Evolutionary conservation across 2,329 filamentous ascomycete genomes (phyloP).

Genomic region (Harringtonia lauricola): DNA sequence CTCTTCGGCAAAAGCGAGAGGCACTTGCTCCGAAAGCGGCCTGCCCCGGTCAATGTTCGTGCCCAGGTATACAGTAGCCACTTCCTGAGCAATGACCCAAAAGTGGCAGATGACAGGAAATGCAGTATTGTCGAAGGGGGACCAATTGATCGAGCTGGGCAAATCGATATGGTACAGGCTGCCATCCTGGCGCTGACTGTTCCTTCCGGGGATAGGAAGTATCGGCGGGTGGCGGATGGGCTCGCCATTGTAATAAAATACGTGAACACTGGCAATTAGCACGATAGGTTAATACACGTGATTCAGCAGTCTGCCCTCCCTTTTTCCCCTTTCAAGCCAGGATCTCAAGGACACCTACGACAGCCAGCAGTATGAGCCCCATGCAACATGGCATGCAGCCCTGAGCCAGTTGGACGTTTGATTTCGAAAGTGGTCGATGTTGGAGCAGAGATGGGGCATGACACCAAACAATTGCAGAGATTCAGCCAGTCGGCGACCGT

Average conservation of each 20-base stretch:
- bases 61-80: slow-evolving; percentile 5
- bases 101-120: slow-evolving; percentile 4
- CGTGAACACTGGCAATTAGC: not conserved
- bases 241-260: slow-evolving; percentile 6
- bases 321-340: too few relatives aligned
- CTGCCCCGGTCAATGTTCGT: slow-evolving; percentile 1
- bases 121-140: not conserved
- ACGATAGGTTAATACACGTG: too few relatives aligned
- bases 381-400: slow-evolving; percentile 5
- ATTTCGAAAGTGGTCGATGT: not conserved
- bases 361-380: slow-evolving; percentile 8
- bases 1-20: slow-evolving; percentile 11
- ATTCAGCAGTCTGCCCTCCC: too few relatives aligned
- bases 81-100: slow-evolving; percentile 5
- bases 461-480: slow-evolving; percentile 3
- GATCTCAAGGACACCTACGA: slow-evolving; percentile 3
- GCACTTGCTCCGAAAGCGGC: not conserved
- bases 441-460: not conserved
- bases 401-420: slow-evolving; percentile 4
- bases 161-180: not conserved
- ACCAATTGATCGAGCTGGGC: not conserved
- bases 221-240: not conserved
- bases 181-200: not conserved
- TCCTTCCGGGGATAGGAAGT: not conserved
- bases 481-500: slow-evolving; percentile 7